Percentiles rank a stretch among this genome's conserved stretches.
Conservation (phyloP, 129 eudicot genomes). For the Smallanthus sonchifolius region DNA sequence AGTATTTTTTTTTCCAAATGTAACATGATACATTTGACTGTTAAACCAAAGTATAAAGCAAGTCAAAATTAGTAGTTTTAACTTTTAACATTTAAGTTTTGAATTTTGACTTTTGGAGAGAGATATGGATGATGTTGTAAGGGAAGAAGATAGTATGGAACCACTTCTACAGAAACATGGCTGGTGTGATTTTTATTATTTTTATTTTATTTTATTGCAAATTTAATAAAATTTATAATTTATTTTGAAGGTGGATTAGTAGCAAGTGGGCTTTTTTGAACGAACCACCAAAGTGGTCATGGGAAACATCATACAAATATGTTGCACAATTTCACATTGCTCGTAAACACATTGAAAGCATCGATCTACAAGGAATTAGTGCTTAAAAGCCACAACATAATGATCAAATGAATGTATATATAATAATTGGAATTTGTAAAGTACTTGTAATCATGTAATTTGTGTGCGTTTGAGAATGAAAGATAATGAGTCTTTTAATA, state of each 20-base stretch:
- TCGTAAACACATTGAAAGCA: conserved; percentile 11
- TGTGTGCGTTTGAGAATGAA: not conserved
- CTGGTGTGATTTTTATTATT: conserved; percentile 11
- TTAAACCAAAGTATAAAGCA: not conserved
- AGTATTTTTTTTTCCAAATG: not conserved
- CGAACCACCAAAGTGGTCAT: conserved; percentile 28
- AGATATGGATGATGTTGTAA: not conserved
- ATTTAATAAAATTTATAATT: not conserved
- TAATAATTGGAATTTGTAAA: not conserved
- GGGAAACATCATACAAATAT: conserved; percentile 17
- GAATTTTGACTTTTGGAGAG: conserved; percentile 1
- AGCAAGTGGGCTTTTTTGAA: conserved; percentile 38
- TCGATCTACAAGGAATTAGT: not conserved
- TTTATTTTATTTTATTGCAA: not conserved
- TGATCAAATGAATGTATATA: not conserved
- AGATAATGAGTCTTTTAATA: not conserved
- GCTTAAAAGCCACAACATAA: conserved; percentile 2
- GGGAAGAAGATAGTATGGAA: conserved; percentile 28
- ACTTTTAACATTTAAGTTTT: not conserved
- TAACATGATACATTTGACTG: not conserved
- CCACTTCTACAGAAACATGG: conserved; percentile 38
- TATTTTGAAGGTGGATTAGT: conserved; percentile 29
- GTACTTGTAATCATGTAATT: not conserved
- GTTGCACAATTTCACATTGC: conserved; percentile 32
- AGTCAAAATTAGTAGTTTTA: not conserved